Evolutionary conservation across 495 filamentous ascomycete genomes (phyloP).

Genomic region (Chaetomium cochliodes): DNA sequence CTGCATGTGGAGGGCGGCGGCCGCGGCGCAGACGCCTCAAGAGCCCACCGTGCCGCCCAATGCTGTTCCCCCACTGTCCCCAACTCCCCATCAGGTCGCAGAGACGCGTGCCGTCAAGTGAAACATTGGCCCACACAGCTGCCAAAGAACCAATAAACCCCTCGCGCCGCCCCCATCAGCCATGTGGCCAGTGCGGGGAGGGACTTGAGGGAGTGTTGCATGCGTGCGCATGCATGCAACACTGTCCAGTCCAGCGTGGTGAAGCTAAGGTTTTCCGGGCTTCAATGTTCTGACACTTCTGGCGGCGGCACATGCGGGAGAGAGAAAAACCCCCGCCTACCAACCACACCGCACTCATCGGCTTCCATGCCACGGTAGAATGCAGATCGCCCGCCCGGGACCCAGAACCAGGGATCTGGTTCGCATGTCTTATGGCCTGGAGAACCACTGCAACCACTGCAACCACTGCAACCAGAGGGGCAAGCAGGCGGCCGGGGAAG

Average conservation of each 20-base stretch:
- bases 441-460: too few relatives aligned
- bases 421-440: not conserved
- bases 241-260: not conserved
- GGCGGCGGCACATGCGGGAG: constrained; percentile 11
- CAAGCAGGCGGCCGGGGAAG: not conserved
- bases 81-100: constrained; percentile 10
- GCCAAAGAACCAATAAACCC: not conserved
- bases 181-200: constrained; percentile 5
- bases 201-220: constrained; percentile 1
- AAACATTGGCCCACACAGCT: not conserved
- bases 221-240: too few relatives aligned
- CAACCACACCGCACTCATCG: not conserved
- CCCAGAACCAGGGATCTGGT: constrained; percentile 1
- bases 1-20: constrained; percentile 15
- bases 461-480: not conserved
- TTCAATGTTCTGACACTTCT: not conserved
- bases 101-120: not conserved
- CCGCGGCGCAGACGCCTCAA: not conserved
- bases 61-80: not conserved
- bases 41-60: not conserved
- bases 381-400: not conserved
- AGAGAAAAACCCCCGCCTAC: not conserved
- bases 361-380: not conserved
- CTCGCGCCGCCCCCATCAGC: not conserved
- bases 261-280: constrained; percentile 4